Percentiles rank a stretch among this genome's conserved stretches.
These are phyloP conservation scores for Yamadazyma takamatsuzukensis DNA, from an alignment of 805 yeast genomes.

Conservation along the genomic window DNA sequence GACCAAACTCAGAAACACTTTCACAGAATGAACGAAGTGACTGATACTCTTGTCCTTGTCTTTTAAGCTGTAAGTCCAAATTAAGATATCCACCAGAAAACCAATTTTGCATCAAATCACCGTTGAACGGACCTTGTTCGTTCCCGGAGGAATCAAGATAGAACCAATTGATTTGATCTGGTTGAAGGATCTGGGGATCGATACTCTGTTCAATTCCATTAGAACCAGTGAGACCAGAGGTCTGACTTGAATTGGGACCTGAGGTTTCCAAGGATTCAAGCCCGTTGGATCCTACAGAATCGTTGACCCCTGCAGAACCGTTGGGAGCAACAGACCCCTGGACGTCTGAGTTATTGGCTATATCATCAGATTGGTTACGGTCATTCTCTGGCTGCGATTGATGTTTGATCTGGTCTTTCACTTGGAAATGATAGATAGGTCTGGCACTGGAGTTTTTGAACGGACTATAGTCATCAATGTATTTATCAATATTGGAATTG, in stretches of 20 bases:
- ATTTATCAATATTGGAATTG: not conserved
- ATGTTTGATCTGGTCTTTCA: conserved; percentile 1
- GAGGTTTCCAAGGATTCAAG: not conserved
- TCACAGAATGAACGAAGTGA: conserved; percentile 53
- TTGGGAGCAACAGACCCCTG: too few relatives aligned
- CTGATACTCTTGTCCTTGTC: conserved; percentile 49
- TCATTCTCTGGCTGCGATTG: too few relatives aligned
- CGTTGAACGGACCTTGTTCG: conserved; percentile 81
- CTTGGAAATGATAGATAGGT: conserved; percentile 35
- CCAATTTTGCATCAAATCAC: conserved; percentile 78
- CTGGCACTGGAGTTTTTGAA: conserved; percentile 29
- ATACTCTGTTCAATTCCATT: not conserved
- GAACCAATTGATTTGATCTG: conserved; percentile 53
- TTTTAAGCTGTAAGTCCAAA: conserved; percentile 51
- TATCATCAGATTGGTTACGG: too few relatives aligned
- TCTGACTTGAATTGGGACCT: not conserved
- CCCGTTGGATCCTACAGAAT: too few relatives aligned
- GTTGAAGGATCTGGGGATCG: conserved; percentile 2
- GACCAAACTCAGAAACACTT: conserved; percentile 42
- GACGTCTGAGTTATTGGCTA: too few relatives aligned
- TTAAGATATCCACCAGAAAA: conserved; percentile 55
- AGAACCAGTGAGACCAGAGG: not conserved
- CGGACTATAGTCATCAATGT: conserved; percentile 17
- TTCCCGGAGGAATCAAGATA: conserved; percentile 68
- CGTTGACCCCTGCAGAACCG: too few relatives aligned